Base-by-base conservation (phyloP, 1,284 basidiomycete species). In the Fomitopsis palustris region DNA sequence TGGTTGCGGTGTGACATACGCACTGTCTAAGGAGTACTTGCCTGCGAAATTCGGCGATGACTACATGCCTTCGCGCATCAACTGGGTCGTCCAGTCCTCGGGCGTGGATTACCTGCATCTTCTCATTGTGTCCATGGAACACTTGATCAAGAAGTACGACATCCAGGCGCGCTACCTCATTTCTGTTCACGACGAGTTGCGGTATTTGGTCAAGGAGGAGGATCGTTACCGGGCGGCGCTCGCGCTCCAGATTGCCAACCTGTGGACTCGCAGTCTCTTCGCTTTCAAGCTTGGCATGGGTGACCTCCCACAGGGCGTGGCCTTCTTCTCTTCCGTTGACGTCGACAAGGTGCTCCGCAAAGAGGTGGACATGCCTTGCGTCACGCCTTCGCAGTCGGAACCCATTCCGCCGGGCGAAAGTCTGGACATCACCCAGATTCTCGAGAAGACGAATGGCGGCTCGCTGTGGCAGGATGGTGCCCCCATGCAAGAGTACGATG, bases 81-180 rank as follows among this genome's bases (percentile, higher is more conserved):
- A 99, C 72, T 99, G 97, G 97, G 97, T 97, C 53, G 97, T 99
- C 7, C 97, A 99, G 72, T 97, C 95, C 7, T 98, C 95, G 0
- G 97, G 96, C 21, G 96, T 99, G 43, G 96, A 99, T 75, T 99
- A 99, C 70, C 86, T 99, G 14, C 96, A 99, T 70, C 85, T 99
- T 52, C 85, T 99, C 59, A 95, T 99, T 69, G 92, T 96, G 29
- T 85, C 95, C 1, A 98, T 99, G 95, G 88, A 96, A 62, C 84
- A 98, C 74, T 84, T 99, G 21, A 87, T 90, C 62, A 71, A 76
- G 55, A 87, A 84, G 55, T 98, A 97, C 77, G 78, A 84, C 66
- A 98, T 99, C 72, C 70, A 90, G 7, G 96, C 96, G 1, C 85
- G 96, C 6, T 99, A 97, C 74, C 90, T 99, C 63, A 90, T 99